Base-by-base conservation (phyloP, 192 early-diverging fungal species). In the Dissophora ornata region DNA sequence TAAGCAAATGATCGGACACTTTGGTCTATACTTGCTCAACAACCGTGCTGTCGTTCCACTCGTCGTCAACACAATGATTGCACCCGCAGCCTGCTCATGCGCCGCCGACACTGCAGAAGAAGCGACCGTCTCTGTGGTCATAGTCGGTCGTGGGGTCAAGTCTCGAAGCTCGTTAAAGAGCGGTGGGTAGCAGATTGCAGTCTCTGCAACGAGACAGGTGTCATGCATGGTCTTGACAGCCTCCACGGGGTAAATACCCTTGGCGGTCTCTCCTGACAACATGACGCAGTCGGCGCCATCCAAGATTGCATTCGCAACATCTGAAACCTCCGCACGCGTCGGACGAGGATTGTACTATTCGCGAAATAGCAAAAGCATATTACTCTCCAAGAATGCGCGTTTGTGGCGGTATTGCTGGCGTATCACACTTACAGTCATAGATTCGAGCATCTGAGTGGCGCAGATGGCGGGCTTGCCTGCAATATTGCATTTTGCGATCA, bases 251-350 rank as follows among this genome's bases (percentile, higher is more conserved):
- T 94, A 95, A 40, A 81, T 61, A 16, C 96, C 96, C 79, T 95
- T 96, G 65, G 96, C 96, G 0, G 95, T 96, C 80, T 97, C 96
- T 62, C 95, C 95, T 44, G 93, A 95, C 57, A 98, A 83, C 96
- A 98, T 98, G 68, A 98, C 95, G 67, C 92, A 94, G 84, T 98
- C 96, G 41, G 92, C 90, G 57, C 96, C 96, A 75, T 97, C 96
- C 57, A 96, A 80, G 25, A 98, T 87, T 34, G 96, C 96, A 79
- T 98, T 98, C 48, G 96, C 95, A 32, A 98, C 96, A 75, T 98
- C 96, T 30, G 92, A 95, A 6, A 94, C 95, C 57, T 98, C 96
- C 52, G 96, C 96, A 63, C 96, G 91, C 36, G 96, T 98, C 7
- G 96, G 96, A n/a, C 93, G 90, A 64, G 96, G 96, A 83, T 96